A percentile compares a stretch with the other conserved stretches of the same genome.
Evolutionary conservation across 352 stramenopile species (phyloP).

Genomic region (Thraustochytrium aureum): DNA sequence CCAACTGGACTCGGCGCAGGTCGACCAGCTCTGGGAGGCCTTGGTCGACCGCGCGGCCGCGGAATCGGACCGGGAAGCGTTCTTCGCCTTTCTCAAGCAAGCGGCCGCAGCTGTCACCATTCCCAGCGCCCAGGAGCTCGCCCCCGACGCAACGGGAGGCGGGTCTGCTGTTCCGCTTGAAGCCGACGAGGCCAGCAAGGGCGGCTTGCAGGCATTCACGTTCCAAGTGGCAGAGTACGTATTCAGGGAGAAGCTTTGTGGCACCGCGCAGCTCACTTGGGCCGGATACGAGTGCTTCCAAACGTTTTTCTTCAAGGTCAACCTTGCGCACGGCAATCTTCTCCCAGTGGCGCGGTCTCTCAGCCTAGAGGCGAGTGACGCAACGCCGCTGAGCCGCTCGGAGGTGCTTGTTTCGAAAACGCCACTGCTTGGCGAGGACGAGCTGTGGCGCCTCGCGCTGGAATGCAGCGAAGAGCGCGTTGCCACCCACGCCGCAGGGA

Average conservation of each 20-base stretch:
- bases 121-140: too few relatives aligned
- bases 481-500: neutral
- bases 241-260: neutral
- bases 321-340: neutral
- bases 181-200: too few relatives aligned
- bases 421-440: slow-evolving; percentile 24
- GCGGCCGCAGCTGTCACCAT: neutral
- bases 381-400: neutral
- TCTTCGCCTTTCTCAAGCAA: slow-evolving; percentile 12
- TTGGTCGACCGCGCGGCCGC: neutral
- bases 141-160: too few relatives aligned
- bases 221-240: too few relatives aligned
- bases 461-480: neutral
- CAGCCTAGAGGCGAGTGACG: neutral
- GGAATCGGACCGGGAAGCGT: neutral
- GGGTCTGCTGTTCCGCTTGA: too few relatives aligned
- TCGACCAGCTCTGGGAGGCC: slow-evolving; percentile 14
- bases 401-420: neutral
- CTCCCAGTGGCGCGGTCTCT: neutral
- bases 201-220: neutral
- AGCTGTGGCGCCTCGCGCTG: slow-evolving; percentile 18
- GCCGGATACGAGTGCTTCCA: neutral
- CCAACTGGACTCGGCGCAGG: neutral
- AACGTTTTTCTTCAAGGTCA: neutral
- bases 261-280: neutral